Conservation (phyloP, 2,329 filamentous ascomycete species). For the Alternaria hordeiaustralica region DNA sequence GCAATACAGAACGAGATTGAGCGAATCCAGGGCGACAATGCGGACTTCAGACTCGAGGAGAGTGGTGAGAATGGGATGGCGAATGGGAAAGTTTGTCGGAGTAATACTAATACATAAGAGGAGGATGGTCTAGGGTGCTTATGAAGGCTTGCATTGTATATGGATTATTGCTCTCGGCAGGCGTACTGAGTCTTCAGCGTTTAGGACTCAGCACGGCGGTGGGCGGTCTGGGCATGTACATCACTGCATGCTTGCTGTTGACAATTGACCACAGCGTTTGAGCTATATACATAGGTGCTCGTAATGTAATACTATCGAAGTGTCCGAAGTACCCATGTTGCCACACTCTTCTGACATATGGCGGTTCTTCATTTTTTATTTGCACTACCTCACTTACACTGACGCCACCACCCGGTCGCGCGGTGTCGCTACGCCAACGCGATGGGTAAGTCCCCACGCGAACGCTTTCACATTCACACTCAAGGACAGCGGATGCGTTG, state of each 20-base stretch:
- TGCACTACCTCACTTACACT: not conserved
- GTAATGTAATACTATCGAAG: not conserved
- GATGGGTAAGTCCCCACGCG: not conserved
- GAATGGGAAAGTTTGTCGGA: not conserved
- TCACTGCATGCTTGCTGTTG: not conserved
- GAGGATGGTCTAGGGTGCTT: not conserved
- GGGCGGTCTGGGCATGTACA: not conserved
- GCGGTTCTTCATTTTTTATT: not conserved
- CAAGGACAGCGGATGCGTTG: not conserved
- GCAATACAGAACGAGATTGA: constrained; percentile 72
- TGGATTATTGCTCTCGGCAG: not conserved
- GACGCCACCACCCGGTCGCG: not conserved
- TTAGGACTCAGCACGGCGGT: not conserved
- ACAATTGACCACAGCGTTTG: not conserved
- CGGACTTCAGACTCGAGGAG: constrained; percentile 54
- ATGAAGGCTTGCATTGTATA: not conserved
- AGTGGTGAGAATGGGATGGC: constrained; percentile 9
- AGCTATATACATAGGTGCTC: not conserved
- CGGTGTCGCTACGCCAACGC: not conserved
- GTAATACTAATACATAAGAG: not conserved
- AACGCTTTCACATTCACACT: not conserved
- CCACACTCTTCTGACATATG: not conserved
- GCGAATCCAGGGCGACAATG: constrained; percentile 56
- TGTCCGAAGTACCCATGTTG: not conserved
- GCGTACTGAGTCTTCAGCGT: not conserved